Base-by-base conservation (phyloP, 495 filamentous ascomycete species). In the Aspergillus homomorphus region DNA sequence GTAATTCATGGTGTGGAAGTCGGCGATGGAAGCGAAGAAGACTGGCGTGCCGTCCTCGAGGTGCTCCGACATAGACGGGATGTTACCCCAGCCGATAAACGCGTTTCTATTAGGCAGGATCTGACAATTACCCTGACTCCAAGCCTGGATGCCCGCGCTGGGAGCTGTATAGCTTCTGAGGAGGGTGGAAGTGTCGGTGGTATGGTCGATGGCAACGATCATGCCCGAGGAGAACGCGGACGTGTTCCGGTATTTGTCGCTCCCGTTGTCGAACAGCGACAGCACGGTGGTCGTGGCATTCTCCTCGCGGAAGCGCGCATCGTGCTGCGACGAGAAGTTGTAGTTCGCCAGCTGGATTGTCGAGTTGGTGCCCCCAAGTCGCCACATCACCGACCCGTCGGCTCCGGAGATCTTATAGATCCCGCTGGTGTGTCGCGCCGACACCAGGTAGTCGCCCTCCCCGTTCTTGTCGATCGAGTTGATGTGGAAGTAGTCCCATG, bases 401-500 rank as follows among this genome's bases (percentile, higher is more conserved):
- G 66, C 61, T 12, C 82, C 82, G 41, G 82, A 82, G 58, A 84
- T 77, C 54, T 80, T 72, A 64, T 81, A 82, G 38, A 87, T 72
- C n/a, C 80, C 74, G 62, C 78, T 77, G 21, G 77, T 78, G 62
- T 84, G 78, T 2, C 82, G 80, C 23, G 77, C 73, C 0, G 83
- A 86, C 42, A 87, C 75, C 21, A 86, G 57, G 57, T 84, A 87
- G 62, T 84, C 77, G 8, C 83, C 82, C 1, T 72, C 66, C 6
- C 56, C 58, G 60, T 82, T 77, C 66, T 82, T 82, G 65, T 85
- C 83, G 45, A 84, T 73, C n/a, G 79, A 77, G 66, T 85, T 85
- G 62, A 84, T 77, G 60, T 85, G 82, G 67, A 85, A 81, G 65
- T 82, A 85, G 60, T 87, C 82, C 79, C 79, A 51, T 30, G 23